Evolutionary conservation across 495 filamentous ascomycete species (phyloP), one percentile per base, ranked within the genome.

Genomic region (Hyaloscypha hepaticicola): DNA sequence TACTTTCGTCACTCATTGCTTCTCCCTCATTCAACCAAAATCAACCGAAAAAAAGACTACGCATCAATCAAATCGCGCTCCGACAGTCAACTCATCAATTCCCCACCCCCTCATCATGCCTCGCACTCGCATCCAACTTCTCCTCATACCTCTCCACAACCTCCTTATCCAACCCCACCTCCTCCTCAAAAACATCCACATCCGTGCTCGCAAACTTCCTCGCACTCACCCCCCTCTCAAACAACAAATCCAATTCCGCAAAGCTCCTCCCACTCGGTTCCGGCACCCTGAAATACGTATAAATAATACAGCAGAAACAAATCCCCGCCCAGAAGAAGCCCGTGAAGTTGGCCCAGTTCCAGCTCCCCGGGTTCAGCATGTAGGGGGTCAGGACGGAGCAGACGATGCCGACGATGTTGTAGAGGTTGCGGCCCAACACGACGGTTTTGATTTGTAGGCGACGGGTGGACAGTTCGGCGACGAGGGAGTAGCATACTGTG

Each of bases 261-360:
- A 89, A 93, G 0, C 87, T 84, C 24, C 88, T 82, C 11, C 88
- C 90, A 1, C 76, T 74, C 0, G 90, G 89, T 66, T 93, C 90
- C 0, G 90, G 90, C 1, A 93, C 81, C 7, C 90, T 84, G 81
- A 91, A 91, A 75, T 85, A 93, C 0, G 84, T 83, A 73, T 90
- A 93, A 5, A 91, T 74, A 60, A 91, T 83, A 74, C 88, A 91
- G 38, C 85, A 72, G 77, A 90, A 90, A 73, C 88, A 90, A 57
- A 86, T 85, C 0, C 86, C 88, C 9, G 82, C 88, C 88, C 88
- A 93, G 80, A 93, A 91, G 75, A 93, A 91, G n/a, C 88, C 89
- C n/a, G 88, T 80, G 63, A 84, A 90, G 66, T 89, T 90, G 53
- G 82, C 77, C 89, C 88, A 94, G 74, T 90, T 72, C 89, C 90